Evolutionary conservation across 108 stramenopile species (phyloP), one percentile per base, ranked within the genome.

Genomic region (Aureococcus anophagefferens): DNA sequence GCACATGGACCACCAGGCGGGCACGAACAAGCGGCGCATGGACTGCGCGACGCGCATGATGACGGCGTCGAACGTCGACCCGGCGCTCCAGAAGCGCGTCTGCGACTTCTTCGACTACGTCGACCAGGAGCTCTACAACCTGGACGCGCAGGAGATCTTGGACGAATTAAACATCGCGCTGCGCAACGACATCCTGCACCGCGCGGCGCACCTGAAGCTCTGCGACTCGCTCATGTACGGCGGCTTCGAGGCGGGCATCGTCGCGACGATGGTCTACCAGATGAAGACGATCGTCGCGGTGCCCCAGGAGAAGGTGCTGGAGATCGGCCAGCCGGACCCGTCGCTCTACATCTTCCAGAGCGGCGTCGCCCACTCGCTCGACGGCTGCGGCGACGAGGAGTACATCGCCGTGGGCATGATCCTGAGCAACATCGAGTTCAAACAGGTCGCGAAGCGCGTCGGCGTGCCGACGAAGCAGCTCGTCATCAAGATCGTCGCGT

Each of bases 1-100:
- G 25, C 79, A 76, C 68, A 79, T 70, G 75, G 87, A 87, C 64
- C 73, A 81, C 33, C 84, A 84, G 73, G 75, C 78, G 29, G 77
- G 81, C 31, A 77, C 70, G 0, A 84, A 84, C 71, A 75, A 72
- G 65, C 65, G 84, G 44, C 71, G 81, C 31, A 77, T 81, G 31
- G 75, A 77, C 68, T 84, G 84, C 74, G 72, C 75, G 77, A 79
- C 71, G n/a, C 67, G 66, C 30, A 81, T 71, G 76, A 79, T 84
- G 81, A 28, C 66, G 36, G 69, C 76, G 30, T 51, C 78, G 37
- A 62, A 62, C 29, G 73, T 81, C 0, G 51, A 51, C 5, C 33
- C 68, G 63, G 73, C 64, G 1, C 59, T 79, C 0, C 68, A 74
- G 34, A 34, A 62, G 0, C 67, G 78, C 21, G 75, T 84, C 13